Percentiles rank a stretch among this genome's conserved stretches.
These are phyloP conservation scores for Kodamaea fungicola DNA, from an alignment of 1,139 yeast genomes.

Conservation along the genomic window DNA sequence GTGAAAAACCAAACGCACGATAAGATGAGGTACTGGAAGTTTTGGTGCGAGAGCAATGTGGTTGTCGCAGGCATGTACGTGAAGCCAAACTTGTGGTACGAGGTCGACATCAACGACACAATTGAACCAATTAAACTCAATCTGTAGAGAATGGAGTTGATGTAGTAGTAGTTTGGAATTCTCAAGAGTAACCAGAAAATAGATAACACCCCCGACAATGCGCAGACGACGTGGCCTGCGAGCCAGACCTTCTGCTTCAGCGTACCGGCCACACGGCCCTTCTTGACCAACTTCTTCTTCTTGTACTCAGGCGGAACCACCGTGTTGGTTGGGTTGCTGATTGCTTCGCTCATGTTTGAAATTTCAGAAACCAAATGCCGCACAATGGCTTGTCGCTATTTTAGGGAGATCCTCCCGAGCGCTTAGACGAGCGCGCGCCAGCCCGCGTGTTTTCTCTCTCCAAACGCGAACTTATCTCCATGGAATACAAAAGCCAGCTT, in stretches of 20 bases:
- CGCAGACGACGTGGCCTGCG: constrained; percentile 52
- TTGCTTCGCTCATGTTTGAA: constrained; percentile 2
- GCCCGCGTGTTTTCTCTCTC: not conserved
- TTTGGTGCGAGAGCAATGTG: constrained; percentile 61
- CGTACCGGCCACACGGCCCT: constrained; percentile 34
- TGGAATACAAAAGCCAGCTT: constrained; percentile 31
- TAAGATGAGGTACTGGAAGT: constrained; percentile 60
- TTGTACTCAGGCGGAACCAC: constrained; percentile 23
- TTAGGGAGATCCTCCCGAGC: not conserved
- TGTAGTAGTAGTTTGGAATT: constrained; percentile 41
- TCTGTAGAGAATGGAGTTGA: constrained; percentile 49
- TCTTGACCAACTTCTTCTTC: constrained; percentile 39
- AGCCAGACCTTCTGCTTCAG: constrained; percentile 55
- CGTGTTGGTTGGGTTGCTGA: constrained; percentile 16
- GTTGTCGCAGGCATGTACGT: constrained; percentile 51
- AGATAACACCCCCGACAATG: constrained; percentile 50
- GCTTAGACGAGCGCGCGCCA: constrained; percentile 1
- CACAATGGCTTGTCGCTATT: not conserved
- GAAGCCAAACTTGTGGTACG: constrained; percentile 56
- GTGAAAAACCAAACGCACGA: constrained; percentile 60
- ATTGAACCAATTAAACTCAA: constrained; percentile 55
- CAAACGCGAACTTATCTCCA: not conserved
- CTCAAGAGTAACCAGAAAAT: constrained; percentile 45
- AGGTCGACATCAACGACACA: constrained; percentile 50
- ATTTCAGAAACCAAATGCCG: too few species aligned